Evolutionary conservation across 2,329 filamentous ascomycete genomes (phyloP).

Genomic region (Xylaria sp.): DNA sequence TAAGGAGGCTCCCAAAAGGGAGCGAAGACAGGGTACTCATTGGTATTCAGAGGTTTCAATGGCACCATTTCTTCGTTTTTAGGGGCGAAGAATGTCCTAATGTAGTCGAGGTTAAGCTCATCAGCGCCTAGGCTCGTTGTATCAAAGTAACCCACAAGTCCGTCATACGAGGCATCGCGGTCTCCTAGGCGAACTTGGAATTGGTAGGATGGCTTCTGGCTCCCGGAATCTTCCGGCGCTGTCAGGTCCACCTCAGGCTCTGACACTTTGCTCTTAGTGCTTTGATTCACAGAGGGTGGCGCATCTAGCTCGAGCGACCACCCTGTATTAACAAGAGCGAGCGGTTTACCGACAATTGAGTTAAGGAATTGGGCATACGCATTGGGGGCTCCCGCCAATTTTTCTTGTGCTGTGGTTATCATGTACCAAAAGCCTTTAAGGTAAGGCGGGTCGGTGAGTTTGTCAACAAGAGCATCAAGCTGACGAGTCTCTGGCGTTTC

Average conservation of each 20-base stretch:
- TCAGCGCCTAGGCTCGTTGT: conserved; percentile 21
- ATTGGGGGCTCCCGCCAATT: conserved; percentile 47
- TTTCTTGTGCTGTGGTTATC: conserved; percentile 49
- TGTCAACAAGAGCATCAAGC: conserved; percentile 47
- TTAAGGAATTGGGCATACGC: conserved; percentile 53
- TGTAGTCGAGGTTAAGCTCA: conserved; percentile 41
- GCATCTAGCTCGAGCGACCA: conserved; percentile 53
- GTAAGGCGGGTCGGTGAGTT: conserved; percentile 45
- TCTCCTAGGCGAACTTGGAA: conserved; percentile 55
- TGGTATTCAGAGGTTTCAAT: conserved; percentile 32
- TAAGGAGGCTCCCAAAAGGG: conserved; percentile 45
- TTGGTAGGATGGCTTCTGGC: conserved; percentile 42
- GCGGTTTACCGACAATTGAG: conserved; percentile 54
- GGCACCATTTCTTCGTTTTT: conserved; percentile 22
- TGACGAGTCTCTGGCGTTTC: conserved; percentile 39
- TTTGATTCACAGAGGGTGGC: conserved; percentile 39
- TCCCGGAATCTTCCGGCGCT: neutral
- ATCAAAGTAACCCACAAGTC: conserved; percentile 55
- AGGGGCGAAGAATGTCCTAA: conserved; percentile 47
- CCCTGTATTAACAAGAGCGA: conserved; percentile 56
- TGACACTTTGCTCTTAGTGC: conserved; percentile 23
- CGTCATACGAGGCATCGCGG: conserved; percentile 50
- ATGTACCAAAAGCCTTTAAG: conserved; percentile 52
- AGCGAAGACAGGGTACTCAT: conserved; percentile 44
- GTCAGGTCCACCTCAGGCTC: neutral